Evolutionary conservation across 2,329 filamentous ascomycete genomes (phyloP), one percentile per base, ranked within the genome.

Genomic region (Paramyrothecium sp.): DNA sequence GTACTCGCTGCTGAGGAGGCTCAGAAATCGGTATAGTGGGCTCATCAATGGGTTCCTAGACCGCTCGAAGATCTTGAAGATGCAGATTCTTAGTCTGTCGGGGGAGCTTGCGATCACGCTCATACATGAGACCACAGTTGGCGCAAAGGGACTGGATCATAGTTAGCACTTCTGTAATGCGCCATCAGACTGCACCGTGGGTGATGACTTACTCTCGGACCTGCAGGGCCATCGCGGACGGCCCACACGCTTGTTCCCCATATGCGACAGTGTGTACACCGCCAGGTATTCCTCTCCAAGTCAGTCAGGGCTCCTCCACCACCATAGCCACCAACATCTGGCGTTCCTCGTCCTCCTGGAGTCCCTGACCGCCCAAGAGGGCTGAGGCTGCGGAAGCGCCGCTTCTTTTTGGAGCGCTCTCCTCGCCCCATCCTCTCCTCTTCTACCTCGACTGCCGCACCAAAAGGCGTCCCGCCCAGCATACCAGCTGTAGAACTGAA

Each of bases 181-280:
- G 26, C 10, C 26, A 10, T 30, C 26, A 10, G 26, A 30, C 26
- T 30, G 26, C 26, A 30, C 26, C 26, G 26, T 30, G 26, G 26
- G 26, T 30, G 26, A 65, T 62, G 26, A 56, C 90, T 82, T 78
- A 95, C 91, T 75, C 91, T 89, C 61, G 90, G 84, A 55, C 93
- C 94, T 55, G 85, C 81, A 16, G 95, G 95, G 22, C 95, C 95
- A 75, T 98, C 93, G 66, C 95, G 83, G 3, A 98, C 94, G 52
- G 91, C 93, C 95, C 95, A 99, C 10, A 97, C 92, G 26, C 92
- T 90, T 52, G 89, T 89, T 17, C 94, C 95, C 87, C 90, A 94
- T 34, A 97, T 87, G 59, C 83, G 82, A 73, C 95, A 99, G 73
- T 98, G 94, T 49, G 81, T 80, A 75, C 95, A 99, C 60, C 91